A percentile compares a stretch with the other conserved stretches of the same genome.
Conservation (phyloP, 345 rosid species). For the Citrus reticulata region DNA sequence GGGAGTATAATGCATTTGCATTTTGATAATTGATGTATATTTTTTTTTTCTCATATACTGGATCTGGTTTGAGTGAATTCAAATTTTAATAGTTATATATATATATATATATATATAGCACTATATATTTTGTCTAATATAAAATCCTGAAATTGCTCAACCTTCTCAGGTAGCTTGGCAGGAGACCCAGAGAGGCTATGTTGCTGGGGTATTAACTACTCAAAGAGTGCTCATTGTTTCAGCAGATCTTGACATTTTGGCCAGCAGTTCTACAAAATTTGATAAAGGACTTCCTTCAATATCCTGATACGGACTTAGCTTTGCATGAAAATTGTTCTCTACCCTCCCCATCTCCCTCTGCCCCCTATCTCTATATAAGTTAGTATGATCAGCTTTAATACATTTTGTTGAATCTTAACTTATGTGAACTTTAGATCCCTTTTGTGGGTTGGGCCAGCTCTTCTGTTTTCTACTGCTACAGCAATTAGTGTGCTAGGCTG, state of each 20-base stretch:
- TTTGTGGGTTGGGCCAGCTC: slow-evolving; percentile 97
- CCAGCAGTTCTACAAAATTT: slow-evolving; percentile 72
- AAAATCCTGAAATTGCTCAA: not conserved
- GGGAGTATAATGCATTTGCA: not conserved
- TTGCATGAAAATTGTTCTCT: slow-evolving; percentile 6
- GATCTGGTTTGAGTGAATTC: not conserved
- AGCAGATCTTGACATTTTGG: slow-evolving; percentile 82
- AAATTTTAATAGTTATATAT: not conserved
- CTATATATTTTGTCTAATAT: no score
- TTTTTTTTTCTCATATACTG: not conserved
- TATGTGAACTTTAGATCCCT: slow-evolving; percentile 76
- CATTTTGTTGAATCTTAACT: slow-evolving; percentile 50
- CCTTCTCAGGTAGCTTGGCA: slow-evolving; percentile 87
- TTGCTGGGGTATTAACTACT: slow-evolving; percentile 91
- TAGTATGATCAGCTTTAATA: slow-evolving; percentile 3
- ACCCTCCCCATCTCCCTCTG: not conserved
- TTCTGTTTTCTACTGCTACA: slow-evolving; percentile 89
- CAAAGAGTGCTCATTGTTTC: slow-evolving; percentile 92
- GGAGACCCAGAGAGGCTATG: slow-evolving; percentile 84
- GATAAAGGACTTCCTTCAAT: slow-evolving; percentile 97
- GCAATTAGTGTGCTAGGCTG: slow-evolving; percentile 86
- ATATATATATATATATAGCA: no score
- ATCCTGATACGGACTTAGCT: slow-evolving; percentile 45
- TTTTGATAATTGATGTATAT: not conserved
- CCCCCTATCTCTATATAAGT: not conserved